Evolutionary conservation across 208 protist genomes (phyloP).

Genomic region (Leptomonas pyrrhocoris): DNA sequence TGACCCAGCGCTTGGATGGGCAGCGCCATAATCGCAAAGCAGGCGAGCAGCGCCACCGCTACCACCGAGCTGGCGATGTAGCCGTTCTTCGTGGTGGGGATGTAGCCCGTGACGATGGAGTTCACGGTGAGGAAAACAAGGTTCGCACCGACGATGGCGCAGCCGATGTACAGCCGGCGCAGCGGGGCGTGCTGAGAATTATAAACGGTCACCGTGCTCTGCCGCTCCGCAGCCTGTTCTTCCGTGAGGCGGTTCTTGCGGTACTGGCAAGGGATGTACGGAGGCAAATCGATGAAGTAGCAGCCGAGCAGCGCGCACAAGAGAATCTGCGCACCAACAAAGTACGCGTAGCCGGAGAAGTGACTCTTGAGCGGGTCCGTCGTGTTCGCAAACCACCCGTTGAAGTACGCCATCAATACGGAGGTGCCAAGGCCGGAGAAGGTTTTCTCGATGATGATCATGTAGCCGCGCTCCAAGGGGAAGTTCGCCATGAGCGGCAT

Average conservation of each 20-base stretch:
- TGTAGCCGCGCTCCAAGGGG: conserved; percentile 70
- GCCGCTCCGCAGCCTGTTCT: conserved; percentile 49
- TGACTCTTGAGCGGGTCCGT: conserved; percentile 39
- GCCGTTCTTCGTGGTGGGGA: conserved; percentile 29
- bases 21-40: conserved; percentile 60
- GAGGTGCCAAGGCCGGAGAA: conserved; percentile 80
- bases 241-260: conserved; percentile 40
- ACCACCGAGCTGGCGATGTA: conserved; percentile 58
- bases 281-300: conserved; percentile 58
- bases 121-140: conserved; percentile 61
- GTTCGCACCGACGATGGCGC: conserved; percentile 39
- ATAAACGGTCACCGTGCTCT: conserved; percentile 47
- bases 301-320: conserved; percentile 39
- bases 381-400: conserved; percentile 63
- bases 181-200: conserved; percentile 47
- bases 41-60: conserved; percentile 43
- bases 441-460: conserved; percentile 84
- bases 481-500: conserved; percentile 89
- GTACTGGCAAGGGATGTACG: conserved; percentile 63
- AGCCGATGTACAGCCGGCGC: conserved; percentile 62
- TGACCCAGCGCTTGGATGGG: conserved; percentile 72
- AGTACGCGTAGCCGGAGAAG: conserved; percentile 67
- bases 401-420: conserved; percentile 81
- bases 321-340: conserved; percentile 50
- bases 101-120: conserved; percentile 60